A percentile compares a stretch with the other conserved stretches of the same genome.
phyloP scores from a whole-genome alignment of 768 basidiomycete genomes.

The Stropharia rugosoannulata region DNA sequence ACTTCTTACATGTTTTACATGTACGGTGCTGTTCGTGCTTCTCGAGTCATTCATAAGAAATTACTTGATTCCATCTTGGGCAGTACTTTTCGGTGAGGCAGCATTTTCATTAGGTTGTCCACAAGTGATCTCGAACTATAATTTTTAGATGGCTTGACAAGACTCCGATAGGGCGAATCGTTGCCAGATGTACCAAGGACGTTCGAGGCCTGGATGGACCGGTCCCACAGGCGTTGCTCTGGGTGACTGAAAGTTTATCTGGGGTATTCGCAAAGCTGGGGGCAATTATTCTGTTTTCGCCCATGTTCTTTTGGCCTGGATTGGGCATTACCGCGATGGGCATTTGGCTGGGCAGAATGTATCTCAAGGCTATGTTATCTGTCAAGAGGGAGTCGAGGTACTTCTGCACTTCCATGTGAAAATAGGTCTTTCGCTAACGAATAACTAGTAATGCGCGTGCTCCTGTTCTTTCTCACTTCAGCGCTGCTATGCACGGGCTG shows the following conservation, averaged over 20 bases:
- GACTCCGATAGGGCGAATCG: slow-evolving; percentile 8
- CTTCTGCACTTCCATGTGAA: slow-evolving; percentile 6
- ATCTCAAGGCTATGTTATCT: slow-evolving; percentile 41
- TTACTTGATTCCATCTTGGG: slow-evolving; percentile 10
- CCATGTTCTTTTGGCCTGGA: slow-evolving; percentile 42
- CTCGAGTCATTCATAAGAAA: slow-evolving; percentile 3
- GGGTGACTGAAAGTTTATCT: slow-evolving; percentile 25
- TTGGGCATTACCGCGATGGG: slow-evolving; percentile 41
- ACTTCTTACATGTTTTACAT: neutral
- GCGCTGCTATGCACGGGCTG: slow-evolving; percentile 49
- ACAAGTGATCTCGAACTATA: neutral
- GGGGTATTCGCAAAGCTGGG: slow-evolving; percentile 37
- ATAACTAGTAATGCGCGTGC: slow-evolving; percentile 13
- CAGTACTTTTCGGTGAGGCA: slow-evolving; percentile 8
- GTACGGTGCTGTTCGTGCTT: slow-evolving; percentile 35
- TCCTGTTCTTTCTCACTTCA: slow-evolving; percentile 17
- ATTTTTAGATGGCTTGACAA: slow-evolving; percentile 31
- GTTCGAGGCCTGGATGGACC: slow-evolving; percentile 45
- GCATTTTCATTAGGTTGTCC: neutral
- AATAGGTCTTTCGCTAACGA: slow-evolving; percentile 9
- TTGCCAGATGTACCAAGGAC: slow-evolving; percentile 19
- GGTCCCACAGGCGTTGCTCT: slow-evolving; percentile 25
- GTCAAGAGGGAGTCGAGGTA: slow-evolving; percentile 35
- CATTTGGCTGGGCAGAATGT: slow-evolving; percentile 39
- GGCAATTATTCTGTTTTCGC: slow-evolving; percentile 40